Percentiles rank a stretch among this genome's conserved stretches.
phyloP scores from a whole-genome alignment of 2,329 filamentous ascomycete species.

The Fusarium foetens region DNA sequence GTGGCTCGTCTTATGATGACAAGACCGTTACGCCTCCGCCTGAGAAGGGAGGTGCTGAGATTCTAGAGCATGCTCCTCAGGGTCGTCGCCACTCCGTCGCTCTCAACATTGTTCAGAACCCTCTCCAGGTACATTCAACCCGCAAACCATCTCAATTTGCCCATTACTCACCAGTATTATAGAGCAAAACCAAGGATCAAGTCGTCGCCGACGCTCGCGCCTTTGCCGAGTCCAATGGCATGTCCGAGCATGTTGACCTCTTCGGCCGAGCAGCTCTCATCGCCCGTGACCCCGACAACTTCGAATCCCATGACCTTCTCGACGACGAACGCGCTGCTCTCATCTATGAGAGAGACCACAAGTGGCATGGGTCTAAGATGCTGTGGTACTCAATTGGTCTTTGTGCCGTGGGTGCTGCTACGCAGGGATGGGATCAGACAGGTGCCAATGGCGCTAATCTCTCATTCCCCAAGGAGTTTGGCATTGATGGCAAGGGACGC shows the following conservation, averaged over 20 bases:
- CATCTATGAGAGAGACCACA: constrained; percentile 69
- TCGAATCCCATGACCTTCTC: constrained; percentile 9
- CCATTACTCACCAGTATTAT: fast-evolving
- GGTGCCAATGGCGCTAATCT: constrained; percentile 71
- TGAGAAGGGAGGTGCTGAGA: constrained; percentile 17
- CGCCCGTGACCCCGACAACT: constrained; percentile 10
- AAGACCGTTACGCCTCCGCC: not conserved
- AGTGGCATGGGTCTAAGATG: constrained; percentile 70
- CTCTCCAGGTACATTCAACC: not conserved
- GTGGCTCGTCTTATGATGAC: constrained; percentile 7
- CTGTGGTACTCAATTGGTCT: constrained; percentile 74
- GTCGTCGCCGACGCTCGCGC: constrained; percentile 7
- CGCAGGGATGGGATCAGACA: constrained; percentile 74
- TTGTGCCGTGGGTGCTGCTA: constrained; percentile 74
- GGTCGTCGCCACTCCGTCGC: constrained; percentile 14
- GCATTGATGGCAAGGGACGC: constrained; percentile 46
- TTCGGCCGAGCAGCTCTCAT: constrained; percentile 21
- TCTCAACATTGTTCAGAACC: constrained; percentile 18
- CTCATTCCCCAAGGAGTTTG: constrained; percentile 63
- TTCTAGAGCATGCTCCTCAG: constrained; percentile 7
- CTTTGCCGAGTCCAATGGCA: constrained; percentile 20
- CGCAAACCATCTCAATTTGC: fast-evolving
- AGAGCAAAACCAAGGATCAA: constrained; percentile 11
- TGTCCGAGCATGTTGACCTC: constrained; percentile 19
- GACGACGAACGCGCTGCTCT: constrained; percentile 56